phyloP scores from a whole-genome alignment of 1,139 yeast species.

The Ogataea hybrid region DNA sequence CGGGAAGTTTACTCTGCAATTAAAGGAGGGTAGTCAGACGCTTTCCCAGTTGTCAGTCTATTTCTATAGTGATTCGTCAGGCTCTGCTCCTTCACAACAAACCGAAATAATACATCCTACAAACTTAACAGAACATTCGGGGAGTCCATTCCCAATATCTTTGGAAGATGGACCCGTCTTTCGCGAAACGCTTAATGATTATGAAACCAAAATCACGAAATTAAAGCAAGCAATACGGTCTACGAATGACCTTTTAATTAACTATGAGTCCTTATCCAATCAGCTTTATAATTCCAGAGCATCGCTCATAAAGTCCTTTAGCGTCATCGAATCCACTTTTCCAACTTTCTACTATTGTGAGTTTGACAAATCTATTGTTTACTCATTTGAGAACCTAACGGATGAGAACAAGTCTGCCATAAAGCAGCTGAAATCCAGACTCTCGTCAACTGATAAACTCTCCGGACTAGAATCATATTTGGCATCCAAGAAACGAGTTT shows the following conservation, averaged over 20 bases:
- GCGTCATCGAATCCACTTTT: slow-evolving; percentile 38
- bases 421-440: slow-evolving; percentile 15
- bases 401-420: slow-evolving; percentile 19
- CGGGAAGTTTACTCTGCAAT: slow-evolving; percentile 10
- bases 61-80: not conserved
- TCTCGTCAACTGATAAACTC: slow-evolving; percentile 11
- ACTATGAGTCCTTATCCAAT: slow-evolving; percentile 18
- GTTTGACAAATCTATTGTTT: slow-evolving; percentile 14
- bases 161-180: slow-evolving; percentile 77
- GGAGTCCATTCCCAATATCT: slow-evolving; percentile 31
- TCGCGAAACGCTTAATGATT: slow-evolving; percentile 51
- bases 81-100: not conserved
- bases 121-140: not conserved
- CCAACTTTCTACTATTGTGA: slow-evolving; percentile 29
- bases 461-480: slow-evolving; percentile 15
- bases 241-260: slow-evolving; percentile 21
- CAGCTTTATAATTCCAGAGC: slow-evolving; percentile 18
- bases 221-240: slow-evolving; percentile 44
- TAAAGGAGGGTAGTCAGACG: slow-evolving; percentile 3
- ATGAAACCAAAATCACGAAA: slow-evolving; percentile 52
- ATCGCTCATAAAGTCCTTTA: slow-evolving; percentile 29
- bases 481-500: slow-evolving; percentile 36
- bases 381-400: slow-evolving; percentile 13
- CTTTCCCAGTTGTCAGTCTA: slow-evolving; percentile 9
- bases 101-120: not conserved